Evolutionary conservation across 768 basidiomycete genomes (phyloP).

Genomic region (Leccinum pellstonianum): DNA sequence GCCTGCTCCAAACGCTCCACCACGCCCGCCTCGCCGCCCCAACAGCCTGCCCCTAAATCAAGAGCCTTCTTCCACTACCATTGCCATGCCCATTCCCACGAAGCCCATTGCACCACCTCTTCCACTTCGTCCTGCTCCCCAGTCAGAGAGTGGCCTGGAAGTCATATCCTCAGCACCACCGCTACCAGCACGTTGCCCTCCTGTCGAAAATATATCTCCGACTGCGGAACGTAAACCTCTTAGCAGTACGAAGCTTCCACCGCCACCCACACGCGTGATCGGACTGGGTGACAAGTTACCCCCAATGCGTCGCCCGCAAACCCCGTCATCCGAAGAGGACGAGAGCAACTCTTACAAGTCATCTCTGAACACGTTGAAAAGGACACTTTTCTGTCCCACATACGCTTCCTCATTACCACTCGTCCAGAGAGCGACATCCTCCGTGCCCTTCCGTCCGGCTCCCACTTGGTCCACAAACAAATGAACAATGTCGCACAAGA

Average conservation of each 20-base stretch:
- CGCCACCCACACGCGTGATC: slow-evolving; percentile 75
- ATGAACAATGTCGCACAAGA: too few species aligned
- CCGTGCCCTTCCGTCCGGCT: too few species aligned
- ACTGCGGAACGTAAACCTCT: slow-evolving; percentile 27
- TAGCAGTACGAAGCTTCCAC: slow-evolving; percentile 47
- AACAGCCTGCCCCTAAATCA: slow-evolving; percentile 1
- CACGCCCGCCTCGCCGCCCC: slow-evolving; percentile 22
- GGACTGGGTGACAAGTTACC: slow-evolving; percentile 69
- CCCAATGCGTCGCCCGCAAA: slow-evolving; percentile 47
- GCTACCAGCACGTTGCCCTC: slow-evolving; percentile 38
- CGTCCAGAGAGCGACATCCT: too few species aligned
- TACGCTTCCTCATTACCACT: too few species aligned
- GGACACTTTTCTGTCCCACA: too few species aligned
- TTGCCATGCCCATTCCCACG: slow-evolving; percentile 14
- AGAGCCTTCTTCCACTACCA: not conserved
- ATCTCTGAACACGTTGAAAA: too few species aligned
- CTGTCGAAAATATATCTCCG: slow-evolving; percentile 23
- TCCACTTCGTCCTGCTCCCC: slow-evolving; percentile 34
- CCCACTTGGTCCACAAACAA: too few species aligned
- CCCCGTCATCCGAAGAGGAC: slow-evolving; percentile 50
- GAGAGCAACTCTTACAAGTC: too few species aligned
- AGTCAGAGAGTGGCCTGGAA: slow-evolving; percentile 12
- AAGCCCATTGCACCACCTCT: slow-evolving; percentile 37
- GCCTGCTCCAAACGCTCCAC: slow-evolving; percentile 14
- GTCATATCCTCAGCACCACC: slow-evolving; percentile 20